These are phyloP conservation scores for Amaranthus cruentus DNA, from an alignment of 148 eudicot genomes.

Conservation along the genomic window DNA sequence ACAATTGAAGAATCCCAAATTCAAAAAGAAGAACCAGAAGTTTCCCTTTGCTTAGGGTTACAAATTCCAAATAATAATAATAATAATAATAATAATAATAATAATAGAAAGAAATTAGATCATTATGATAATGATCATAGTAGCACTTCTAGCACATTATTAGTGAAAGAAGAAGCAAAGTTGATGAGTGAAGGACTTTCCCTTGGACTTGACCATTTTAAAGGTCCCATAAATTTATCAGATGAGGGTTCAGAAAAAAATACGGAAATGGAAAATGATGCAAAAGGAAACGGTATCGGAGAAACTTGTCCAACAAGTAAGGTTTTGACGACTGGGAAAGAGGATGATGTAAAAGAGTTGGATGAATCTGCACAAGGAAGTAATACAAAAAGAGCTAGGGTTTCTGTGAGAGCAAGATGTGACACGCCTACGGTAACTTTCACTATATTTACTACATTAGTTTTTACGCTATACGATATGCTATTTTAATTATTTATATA, in stretches of 20 bases:
- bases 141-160: constrained; percentile 17
- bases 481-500: too few species aligned
- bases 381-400: constrained; percentile 63
- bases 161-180: constrained; percentile 19
- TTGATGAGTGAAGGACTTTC: constrained; percentile 37
- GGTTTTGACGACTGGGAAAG: constrained; percentile 36
- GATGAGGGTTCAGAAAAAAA: constrained; percentile 28
- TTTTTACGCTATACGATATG: too few species aligned
- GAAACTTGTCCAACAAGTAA: constrained; percentile 50
- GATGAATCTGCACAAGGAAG: constrained; percentile 39
- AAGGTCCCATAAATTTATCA: constrained; percentile 20
- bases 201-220: constrained; percentile 34
- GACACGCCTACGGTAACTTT: constrained; percentile 57
- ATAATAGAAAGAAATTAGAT: neutral
- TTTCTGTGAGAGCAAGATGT: constrained; percentile 80
- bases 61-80: constrained; percentile 26
- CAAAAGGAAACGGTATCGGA: constrained; percentile 33
- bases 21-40: constrained; percentile 41
- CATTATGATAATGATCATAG: constrained; percentile 3
- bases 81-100: constrained; percentile 16
- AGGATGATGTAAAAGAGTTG: constrained; percentile 25
- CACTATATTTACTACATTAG: too few species aligned
- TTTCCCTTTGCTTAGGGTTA: constrained; percentile 59
- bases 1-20: constrained; percentile 3
- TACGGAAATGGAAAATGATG: constrained; percentile 21